Evolutionary conservation across 495 filamentous ascomycete species (phyloP).

Genomic region (Penicillium longicatenatum): DNA sequence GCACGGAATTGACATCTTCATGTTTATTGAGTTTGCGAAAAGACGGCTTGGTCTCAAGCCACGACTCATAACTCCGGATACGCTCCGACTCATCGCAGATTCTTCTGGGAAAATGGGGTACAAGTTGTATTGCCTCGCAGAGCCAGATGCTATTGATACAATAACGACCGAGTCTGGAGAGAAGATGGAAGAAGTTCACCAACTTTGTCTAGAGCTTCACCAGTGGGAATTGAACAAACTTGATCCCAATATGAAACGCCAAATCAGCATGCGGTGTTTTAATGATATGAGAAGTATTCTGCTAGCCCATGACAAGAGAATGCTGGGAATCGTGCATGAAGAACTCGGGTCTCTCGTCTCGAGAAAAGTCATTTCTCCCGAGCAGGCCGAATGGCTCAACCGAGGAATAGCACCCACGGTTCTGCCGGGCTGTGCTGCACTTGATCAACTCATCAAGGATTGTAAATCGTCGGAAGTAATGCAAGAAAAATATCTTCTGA

Average conservation of each 20-base stretch:
- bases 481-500: slow-evolving; percentile 39
- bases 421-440: slow-evolving; percentile 22
- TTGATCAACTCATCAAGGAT: slow-evolving; percentile 11
- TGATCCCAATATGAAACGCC: slow-evolving; percentile 27
- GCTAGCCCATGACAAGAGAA: slow-evolving; percentile 49
- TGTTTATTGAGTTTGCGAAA: slow-evolving; percentile 27
- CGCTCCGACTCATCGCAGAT: slow-evolving; percentile 23
- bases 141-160: not conserved
- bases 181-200: slow-evolving; percentile 37
- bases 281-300: slow-evolving; percentile 48
- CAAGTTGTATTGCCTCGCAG: slow-evolving; percentile 29
- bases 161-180: slow-evolving; percentile 19
- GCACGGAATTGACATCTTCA: slow-evolving; percentile 33
- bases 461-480: slow-evolving; percentile 7
- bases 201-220: slow-evolving; percentile 45
- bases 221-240: slow-evolving; percentile 40
- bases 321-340: slow-evolving; percentile 43
- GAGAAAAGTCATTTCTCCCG: slow-evolving; percentile 23
- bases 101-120: slow-evolving; percentile 9
- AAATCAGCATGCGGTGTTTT: slow-evolving; percentile 36
- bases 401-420: slow-evolving; percentile 26
- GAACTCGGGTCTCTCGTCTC: slow-evolving; percentile 34
- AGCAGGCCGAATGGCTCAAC: slow-evolving; percentile 12
- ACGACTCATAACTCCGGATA: slow-evolving; percentile 19
- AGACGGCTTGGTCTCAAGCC: slow-evolving; percentile 16